Percentiles rank a stretch among this genome's conserved stretches.
Conservation (phyloP, 129 eudicot genomes). For the Centrapalus pauciflorus region DNA sequence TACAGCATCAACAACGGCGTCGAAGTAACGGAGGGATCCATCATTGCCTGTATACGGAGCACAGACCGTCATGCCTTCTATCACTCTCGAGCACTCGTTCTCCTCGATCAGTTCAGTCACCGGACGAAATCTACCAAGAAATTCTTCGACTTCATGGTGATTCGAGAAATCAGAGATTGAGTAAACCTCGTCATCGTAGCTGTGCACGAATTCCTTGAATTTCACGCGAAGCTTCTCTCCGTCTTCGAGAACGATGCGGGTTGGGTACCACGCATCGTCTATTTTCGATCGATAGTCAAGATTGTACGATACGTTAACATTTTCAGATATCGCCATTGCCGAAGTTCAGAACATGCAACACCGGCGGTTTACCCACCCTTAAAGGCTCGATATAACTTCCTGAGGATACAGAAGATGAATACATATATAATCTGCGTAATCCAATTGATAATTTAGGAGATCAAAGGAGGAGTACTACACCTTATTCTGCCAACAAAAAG, state of each 20-base stretch:
- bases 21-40: conserved; percentile 45
- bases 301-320: conserved; percentile 19
- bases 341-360: conserved; percentile 17
- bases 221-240: conserved; percentile 38
- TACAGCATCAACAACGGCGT: conserved; percentile 68
- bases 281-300: conserved; percentile 41
- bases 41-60: conserved; percentile 28
- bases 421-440: no score
- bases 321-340: conserved; percentile 17
- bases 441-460: no score
- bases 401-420: no score
- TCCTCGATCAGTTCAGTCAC: conserved; percentile 42
- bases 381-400: no score
- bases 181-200: conserved; percentile 12
- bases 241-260: conserved; percentile 21
- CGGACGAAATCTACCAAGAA: conserved; percentile 38
- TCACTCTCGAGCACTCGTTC: conserved; percentile 39
- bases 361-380: no score
- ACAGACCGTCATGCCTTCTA: conserved; percentile 40
- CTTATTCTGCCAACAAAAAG: no score
- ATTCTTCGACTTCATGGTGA: conserved; percentile 24
- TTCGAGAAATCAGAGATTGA: conserved; percentile 27
- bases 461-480: no score
- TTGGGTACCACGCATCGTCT: conserved; percentile 70
- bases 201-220: conserved; percentile 17